Evolutionary conservation across 805 yeast genomes (phyloP).

Genomic region (Saccharomycopsis fodiens): DNA sequence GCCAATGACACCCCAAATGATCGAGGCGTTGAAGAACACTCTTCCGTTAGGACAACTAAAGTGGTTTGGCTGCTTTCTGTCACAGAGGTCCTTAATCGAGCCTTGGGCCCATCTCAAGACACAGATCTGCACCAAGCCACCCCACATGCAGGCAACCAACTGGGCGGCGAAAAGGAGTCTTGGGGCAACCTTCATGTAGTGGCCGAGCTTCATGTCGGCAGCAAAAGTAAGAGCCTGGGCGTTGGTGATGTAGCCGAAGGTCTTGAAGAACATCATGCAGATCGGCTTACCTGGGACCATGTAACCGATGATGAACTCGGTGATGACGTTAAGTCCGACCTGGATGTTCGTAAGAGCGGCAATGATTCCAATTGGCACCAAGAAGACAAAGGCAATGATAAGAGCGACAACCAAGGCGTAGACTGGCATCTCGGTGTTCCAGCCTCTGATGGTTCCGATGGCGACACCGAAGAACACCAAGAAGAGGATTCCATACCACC

Average conservation of each 20-base stretch:
- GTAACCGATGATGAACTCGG: slow-evolving; percentile 59
- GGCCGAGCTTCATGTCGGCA: slow-evolving; percentile 54
- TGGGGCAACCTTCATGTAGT: slow-evolving; percentile 58
- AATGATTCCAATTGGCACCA: slow-evolving; percentile 55
- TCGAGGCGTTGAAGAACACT: slow-evolving; percentile 46
- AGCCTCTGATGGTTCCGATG: slow-evolving; percentile 32
- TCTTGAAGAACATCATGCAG: slow-evolving; percentile 56
- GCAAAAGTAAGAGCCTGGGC: slow-evolving; percentile 46
- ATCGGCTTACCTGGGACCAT: slow-evolving; percentile 53
- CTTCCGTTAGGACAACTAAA: slow-evolving; percentile 41
- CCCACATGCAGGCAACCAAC: slow-evolving; percentile 36
- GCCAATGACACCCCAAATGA: slow-evolving; percentile 61
- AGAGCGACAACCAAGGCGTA: slow-evolving; percentile 56
- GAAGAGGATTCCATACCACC: slow-evolving; percentile 50
- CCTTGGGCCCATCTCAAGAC: slow-evolving; percentile 36
- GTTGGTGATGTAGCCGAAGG: slow-evolving; percentile 47
- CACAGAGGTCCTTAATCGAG: slow-evolving; percentile 36
- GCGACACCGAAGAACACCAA: slow-evolving; percentile 39
- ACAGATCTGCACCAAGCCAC: slow-evolving; percentile 34
- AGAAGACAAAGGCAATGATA: slow-evolving; percentile 42
- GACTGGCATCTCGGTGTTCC: slow-evolving; percentile 39
- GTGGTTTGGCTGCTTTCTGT: slow-evolving; percentile 32
- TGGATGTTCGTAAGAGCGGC: slow-evolving; percentile 54
- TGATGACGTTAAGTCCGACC: slow-evolving; percentile 52
- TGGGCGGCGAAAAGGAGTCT: slow-evolving; percentile 48